phyloP scores from a whole-genome alignment of 2,329 filamentous ascomycete genomes.

The Alternaria triticimaculans region DNA sequence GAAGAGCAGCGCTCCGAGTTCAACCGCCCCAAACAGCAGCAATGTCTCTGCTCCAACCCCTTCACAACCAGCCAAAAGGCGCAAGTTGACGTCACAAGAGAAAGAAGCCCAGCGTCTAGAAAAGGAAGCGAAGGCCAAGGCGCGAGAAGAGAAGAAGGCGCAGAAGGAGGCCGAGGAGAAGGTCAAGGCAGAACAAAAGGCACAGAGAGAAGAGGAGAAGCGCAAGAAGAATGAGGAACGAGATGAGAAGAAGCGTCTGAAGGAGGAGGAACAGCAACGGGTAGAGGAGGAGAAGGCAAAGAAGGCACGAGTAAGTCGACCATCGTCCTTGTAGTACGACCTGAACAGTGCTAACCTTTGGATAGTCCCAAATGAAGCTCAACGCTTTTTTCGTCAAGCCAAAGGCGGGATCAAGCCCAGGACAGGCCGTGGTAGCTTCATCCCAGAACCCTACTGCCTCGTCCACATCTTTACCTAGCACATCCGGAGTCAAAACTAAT shows the following conservation, averaged over 20 bases:
- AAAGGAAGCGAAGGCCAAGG: conserved; percentile 48
- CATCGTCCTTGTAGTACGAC: conserved; percentile 1
- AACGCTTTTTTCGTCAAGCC: conserved; percentile 56
- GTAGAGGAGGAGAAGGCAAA: conserved; percentile 49
- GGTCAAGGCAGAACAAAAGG: conserved; percentile 47
- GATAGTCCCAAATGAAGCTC: conserved; percentile 50
- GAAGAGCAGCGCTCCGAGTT: conserved; percentile 17
- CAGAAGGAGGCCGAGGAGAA: conserved; percentile 45
- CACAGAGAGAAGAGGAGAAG: conserved; percentile 46
- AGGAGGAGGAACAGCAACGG: conserved; percentile 57
- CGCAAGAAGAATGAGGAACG: conserved; percentile 45
- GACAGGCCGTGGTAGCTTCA: conserved; percentile 39
- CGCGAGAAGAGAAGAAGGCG: conserved; percentile 44
- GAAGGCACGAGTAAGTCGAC: conserved; percentile 49
- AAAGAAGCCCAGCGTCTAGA: conserved; percentile 49
- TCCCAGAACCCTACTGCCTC: conserved; percentile 41
- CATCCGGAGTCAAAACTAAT: conserved; percentile 32
- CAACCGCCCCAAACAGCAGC: conserved; percentile 23
- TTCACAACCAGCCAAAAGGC: conserved; percentile 49
- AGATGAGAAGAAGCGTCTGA: conserved; percentile 50
- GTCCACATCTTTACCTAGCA: conserved; percentile 34
- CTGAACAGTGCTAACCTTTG: conserved; percentile 23
- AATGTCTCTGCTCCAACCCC: conserved; percentile 5
- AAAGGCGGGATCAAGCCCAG: conserved; percentile 40
- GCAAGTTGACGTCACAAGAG: conserved; percentile 53